Evolutionary conservation across 116 monocot genomes (phyloP), one percentile per base, ranked within the genome.

Genomic region (Cymodocea nodosa): DNA sequence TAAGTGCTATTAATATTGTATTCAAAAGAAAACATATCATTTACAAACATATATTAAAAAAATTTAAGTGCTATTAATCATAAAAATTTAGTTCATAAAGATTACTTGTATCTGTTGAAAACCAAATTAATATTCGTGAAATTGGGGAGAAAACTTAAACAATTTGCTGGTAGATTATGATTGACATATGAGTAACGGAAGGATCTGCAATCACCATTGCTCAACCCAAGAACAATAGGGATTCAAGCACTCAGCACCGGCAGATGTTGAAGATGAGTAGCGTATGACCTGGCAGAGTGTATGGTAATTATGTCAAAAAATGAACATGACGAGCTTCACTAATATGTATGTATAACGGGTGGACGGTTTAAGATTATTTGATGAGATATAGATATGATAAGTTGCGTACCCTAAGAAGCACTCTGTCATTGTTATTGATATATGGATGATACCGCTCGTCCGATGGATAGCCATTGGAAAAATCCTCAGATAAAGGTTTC

Each of bases 171-270:
- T 60, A 60, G 60, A 60, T 60, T 24, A 15, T 14, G 13, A 13
- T 60, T 15, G 30, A 34, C 16, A 23, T 9, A 19, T 60, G 35
- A 25, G 30, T 30, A 22, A 44, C 15, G 40, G 12, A 16, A 40
- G 35, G 40, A 63, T 53, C 37, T 53, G 36, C 17, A 60, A 24
- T 50, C 84, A 91, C 91, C 91, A 91, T 82, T 91, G 91, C 62
- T 91, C 91, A 19, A 91, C 78, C 91, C 91, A 91, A 57, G 75
- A 73, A 56, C 87, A 91, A 59, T 91, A 71, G 62, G 87, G 77
- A 78, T 78, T 82, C 67, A 87, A 65, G 73, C 91, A 77, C 55
- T 91, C 91, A 51, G 91, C 91, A 67, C 91, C 91, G 64, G 91
- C 84, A 73, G 91, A 91, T 55, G 76, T 69, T 40, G 87, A 74